phyloP scores from a whole-genome alignment of 2,329 filamentous ascomycete species.

The Xylariaceae sp. region DNA sequence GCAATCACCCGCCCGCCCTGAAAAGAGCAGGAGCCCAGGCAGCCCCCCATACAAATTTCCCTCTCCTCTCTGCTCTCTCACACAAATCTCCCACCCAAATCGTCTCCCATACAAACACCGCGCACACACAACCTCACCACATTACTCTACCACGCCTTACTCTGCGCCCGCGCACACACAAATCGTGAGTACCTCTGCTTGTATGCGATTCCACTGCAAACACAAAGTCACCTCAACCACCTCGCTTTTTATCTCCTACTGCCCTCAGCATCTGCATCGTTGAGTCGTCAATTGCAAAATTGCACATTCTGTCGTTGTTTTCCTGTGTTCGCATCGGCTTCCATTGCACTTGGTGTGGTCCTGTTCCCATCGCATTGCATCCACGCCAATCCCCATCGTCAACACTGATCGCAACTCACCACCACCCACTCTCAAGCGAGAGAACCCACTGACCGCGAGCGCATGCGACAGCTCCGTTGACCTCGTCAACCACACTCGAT shows the following conservation, averaged over 20 bases:
- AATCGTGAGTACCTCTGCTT: conserved; percentile 51
- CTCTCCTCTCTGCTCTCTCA: conserved; percentile 52
- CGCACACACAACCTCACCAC: conserved; percentile 41
- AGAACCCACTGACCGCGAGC: conserved; percentile 26
- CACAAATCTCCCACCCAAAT: conserved; percentile 57
- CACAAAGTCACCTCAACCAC: conserved; percentile 37
- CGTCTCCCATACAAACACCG: conserved; percentile 47
- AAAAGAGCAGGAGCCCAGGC: conserved; percentile 53
- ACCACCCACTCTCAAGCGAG: conserved; percentile 8
- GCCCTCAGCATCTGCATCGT: neutral
- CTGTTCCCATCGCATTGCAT: conserved; percentile 1
- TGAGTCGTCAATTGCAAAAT: conserved; percentile 9
- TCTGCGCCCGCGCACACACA: conserved; percentile 18
- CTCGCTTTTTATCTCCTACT: conserved; percentile 7
- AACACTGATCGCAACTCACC: conserved; percentile 14
- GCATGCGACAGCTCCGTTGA: conserved; percentile 32
- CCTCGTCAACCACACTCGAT: conserved; percentile 24
- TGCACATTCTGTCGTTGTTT: conserved; percentile 6
- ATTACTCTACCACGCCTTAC: conserved; percentile 32
- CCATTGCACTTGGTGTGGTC: conserved; percentile 8
- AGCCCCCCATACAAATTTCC: conserved; percentile 54
- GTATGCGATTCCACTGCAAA: conserved; percentile 37
- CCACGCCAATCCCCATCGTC: conserved; percentile 3
- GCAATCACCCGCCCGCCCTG: conserved; percentile 63
- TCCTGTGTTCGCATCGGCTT: conserved; percentile 7